Evolutionary conservation across 176 grass and related monocot species (phyloP).

Genomic region (Luzula sylvatica): DNA sequence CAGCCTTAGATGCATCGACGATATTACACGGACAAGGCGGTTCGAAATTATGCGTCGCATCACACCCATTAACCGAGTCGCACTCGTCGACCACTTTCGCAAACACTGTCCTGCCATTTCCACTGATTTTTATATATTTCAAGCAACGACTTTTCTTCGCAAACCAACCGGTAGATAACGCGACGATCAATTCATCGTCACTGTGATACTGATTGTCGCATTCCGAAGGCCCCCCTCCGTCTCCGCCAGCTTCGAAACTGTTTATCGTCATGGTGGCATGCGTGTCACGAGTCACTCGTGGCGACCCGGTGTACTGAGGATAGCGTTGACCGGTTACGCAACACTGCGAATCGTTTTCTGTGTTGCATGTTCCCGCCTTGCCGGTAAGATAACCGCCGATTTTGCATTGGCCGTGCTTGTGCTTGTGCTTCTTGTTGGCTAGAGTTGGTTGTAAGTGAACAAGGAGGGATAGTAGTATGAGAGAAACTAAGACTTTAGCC

Average conservation of each 20-base stretch:
- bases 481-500: neutral
- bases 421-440: slow-evolving; percentile 8
- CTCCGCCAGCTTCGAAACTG: slow-evolving; percentile 33
- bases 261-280: slow-evolving; percentile 41
- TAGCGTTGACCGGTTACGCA: slow-evolving; percentile 25
- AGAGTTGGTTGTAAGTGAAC: neutral
- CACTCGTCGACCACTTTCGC: slow-evolving; percentile 67
- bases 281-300: slow-evolving; percentile 27
- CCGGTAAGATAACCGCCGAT: slow-evolving; percentile 35
- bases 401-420: slow-evolving; percentile 19
- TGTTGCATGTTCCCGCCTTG: slow-evolving; percentile 33
- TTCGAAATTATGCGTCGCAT: slow-evolving; percentile 36
- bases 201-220: slow-evolving; percentile 37
- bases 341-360: slow-evolving; percentile 26
- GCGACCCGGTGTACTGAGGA: slow-evolving; percentile 46
- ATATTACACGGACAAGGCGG: slow-evolving; percentile 47
- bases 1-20: slow-evolving; percentile 44
- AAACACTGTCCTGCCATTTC: slow-evolving; percentile 26
- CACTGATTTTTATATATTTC: slow-evolving; percentile 25
- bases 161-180: slow-evolving; percentile 51
- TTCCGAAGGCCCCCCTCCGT: slow-evolving; percentile 30
- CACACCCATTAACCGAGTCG: slow-evolving; percentile 38
- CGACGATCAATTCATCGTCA: slow-evolving; percentile 31
- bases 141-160: slow-evolving; percentile 32
- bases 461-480: neutral